Base-by-base conservation (phyloP, 225 moss, liverwort and hornwort genomes). In the Straminergon stramineum region DNA sequence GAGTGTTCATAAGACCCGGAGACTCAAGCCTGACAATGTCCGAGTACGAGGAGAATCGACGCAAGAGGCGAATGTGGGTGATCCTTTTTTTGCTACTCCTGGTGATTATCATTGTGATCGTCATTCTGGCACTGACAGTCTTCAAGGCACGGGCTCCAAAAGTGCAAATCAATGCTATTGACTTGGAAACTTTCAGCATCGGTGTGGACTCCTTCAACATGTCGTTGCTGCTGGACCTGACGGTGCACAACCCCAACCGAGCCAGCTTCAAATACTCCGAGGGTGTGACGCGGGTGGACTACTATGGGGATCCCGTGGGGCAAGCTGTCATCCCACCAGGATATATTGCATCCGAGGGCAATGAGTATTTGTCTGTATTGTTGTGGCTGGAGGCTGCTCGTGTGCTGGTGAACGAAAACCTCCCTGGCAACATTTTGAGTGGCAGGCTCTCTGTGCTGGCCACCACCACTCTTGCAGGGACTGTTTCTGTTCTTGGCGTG, bases 231-330 rank as follows among this genome's bases (percentile, higher is more conserved):
- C 87, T 92, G 75, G 94, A 91, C 67, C 23, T 94, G 66, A 94
- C 94, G 32, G 85, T 94, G 37, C 34, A 85, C 89, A 94, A 94
- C 76, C 91, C 92, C 78, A 94, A 94, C 79, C 87, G 73, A 83
- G 94, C 75, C 52, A 85, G 87, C 37, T 94, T 94, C 89, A 70
- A 53, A 32, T 91, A 94, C 89, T 79, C 91, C 21, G 89, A 90
- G 77, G 90, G 94, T 55, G 67, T 85, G 45, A 85, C 92, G 77
- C 91, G 48, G 63, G 52, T 94, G 62, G 87, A 79, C 34, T 92
- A 91, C 34, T 89, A 92, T 24, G 94, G 90, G 18, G 90, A 91
- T 56, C 71, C 64, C 16, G 90, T 94, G 45, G 94, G 94, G 28
- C 81, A 88, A 67, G 92, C 90, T 6, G 39, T 82, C 45, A 90